These are phyloP conservation scores for Trichoderma arundinaceum DNA, from an alignment of 2,329 filamentous ascomycete species.

Conservation along the genomic window DNA sequence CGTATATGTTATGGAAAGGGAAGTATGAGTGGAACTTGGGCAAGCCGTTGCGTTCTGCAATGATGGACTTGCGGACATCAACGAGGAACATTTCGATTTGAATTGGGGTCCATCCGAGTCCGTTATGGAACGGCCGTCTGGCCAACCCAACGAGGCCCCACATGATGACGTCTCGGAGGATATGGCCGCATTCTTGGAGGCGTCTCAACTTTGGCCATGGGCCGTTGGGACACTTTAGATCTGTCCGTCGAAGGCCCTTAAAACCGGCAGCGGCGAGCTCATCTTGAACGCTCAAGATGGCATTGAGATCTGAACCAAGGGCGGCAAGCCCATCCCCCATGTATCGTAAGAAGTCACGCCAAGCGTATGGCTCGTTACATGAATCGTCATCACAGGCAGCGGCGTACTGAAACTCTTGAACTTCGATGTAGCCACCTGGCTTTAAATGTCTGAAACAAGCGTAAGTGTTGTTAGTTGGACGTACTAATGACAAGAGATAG, in stretches of 20 bases:
- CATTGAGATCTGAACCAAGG: conserved; percentile 51
- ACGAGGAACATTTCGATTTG: conserved; percentile 54
- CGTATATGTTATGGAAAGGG: conserved; percentile 48
- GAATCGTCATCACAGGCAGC: conserved; percentile 54
- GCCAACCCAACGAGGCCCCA: conserved; percentile 49
- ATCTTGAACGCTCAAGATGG: conserved; percentile 45
- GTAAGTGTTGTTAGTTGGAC: background rate
- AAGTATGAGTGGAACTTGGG: conserved; percentile 49
- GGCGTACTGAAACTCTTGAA: conserved; percentile 53
- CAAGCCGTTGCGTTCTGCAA: conserved; percentile 45
- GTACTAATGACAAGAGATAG: background rate
- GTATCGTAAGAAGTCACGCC: conserved; percentile 53
- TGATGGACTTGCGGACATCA: conserved; percentile 47
- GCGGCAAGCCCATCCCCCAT: conserved; percentile 49
- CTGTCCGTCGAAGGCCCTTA: conserved; percentile 47
- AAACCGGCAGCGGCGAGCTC: conserved; percentile 52
- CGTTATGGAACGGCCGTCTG: conserved; percentile 48
- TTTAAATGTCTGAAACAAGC: conserved; percentile 53
- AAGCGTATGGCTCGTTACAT: conserved; percentile 52
- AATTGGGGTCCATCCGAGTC: conserved; percentile 48
- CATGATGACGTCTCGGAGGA: conserved; percentile 52
- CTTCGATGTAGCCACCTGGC: conserved; percentile 58
- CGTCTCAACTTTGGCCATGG: conserved; percentile 53
- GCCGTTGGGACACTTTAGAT: conserved; percentile 56
- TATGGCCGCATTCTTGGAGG: conserved; percentile 53